These are phyloP conservation scores for Balamuthia mandrillaris DNA, from an alignment of 208 protist species.

Conservation along the genomic window DNA sequence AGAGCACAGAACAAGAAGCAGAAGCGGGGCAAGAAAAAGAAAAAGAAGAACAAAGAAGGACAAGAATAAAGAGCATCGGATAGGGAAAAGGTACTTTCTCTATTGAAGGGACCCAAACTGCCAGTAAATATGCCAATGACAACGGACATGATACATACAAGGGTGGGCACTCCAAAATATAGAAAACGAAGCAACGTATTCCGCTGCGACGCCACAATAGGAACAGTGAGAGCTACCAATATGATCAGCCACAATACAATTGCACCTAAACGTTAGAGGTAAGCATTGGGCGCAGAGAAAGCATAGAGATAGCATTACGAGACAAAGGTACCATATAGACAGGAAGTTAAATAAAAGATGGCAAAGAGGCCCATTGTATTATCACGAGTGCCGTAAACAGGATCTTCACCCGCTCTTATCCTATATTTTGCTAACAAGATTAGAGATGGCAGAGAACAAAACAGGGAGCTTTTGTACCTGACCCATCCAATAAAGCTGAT, in stretches of 20 bases:
- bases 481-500: no score
- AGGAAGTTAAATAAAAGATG: conserved; percentile 7
- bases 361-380: background rate
- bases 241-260: conserved; percentile 6
- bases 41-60: background rate
- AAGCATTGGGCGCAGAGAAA: background rate
- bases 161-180: background rate
- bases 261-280: background rate
- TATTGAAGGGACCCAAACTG: conserved; percentile 14
- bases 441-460: no score
- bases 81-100: background rate
- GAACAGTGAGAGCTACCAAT: background rate
- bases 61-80: background rate
- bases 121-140: conserved; percentile 8
- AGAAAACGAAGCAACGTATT: background rate
- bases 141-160: background rate
- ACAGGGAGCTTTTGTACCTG: no score
- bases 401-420: background rate
- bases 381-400: background rate
- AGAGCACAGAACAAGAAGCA: no score
- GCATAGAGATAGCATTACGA: background rate
- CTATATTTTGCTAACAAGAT: no score
- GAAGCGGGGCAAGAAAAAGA: background rate
- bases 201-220: background rate
- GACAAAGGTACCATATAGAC: background rate